A percentile compares a stretch with the other conserved stretches of the same genome.
phyloP scores from a whole-genome alignment of 129 eudicot species.

The Pulicaria dysenterica region DNA sequence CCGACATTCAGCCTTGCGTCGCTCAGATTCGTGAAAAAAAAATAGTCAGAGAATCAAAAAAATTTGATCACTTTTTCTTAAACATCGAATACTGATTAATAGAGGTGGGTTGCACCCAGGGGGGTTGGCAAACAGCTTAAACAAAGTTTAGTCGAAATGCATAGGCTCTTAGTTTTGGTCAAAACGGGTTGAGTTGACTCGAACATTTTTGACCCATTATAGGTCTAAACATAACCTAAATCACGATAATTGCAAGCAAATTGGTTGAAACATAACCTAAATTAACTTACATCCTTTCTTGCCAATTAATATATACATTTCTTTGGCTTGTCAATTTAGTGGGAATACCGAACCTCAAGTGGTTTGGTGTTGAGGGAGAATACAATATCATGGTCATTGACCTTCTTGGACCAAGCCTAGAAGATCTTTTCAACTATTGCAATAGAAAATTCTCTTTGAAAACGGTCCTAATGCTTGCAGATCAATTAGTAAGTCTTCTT shows the following conservation, averaged over 20 bases:
- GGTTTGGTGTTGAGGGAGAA: conserved; percentile 98
- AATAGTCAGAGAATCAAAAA: neutral
- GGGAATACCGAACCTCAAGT: conserved; percentile 92
- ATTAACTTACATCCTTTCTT: neutral
- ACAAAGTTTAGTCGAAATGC: neutral
- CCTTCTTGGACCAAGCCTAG: conserved; percentile 98
- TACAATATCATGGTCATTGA: conserved; percentile 97
- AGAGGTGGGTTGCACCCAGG: neutral
- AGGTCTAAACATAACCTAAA: neutral
- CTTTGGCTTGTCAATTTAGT: conserved; percentile 48
- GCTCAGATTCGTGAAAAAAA: too few relatives aligned
- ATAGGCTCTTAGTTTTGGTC: neutral
- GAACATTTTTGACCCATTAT: neutral
- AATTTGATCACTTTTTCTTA: neutral
- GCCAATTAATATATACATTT: conserved; percentile 25
- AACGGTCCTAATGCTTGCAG: conserved; percentile 98
- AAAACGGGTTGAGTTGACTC: conserved; percentile 1
- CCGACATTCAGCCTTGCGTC: too few relatives aligned
- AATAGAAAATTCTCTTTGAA: conserved; percentile 87
- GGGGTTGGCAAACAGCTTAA: conserved; percentile 3
- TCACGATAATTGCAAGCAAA: neutral
- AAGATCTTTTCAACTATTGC: conserved; percentile 95
- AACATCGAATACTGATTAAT: neutral
- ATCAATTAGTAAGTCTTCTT: conserved; percentile 75
- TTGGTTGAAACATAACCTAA: neutral